A percentile compares a stretch with the other conserved stretches of the same genome.
These are phyloP conservation scores for Brettanomyces nanus DNA, from an alignment of 805 yeast species.

Conservation along the genomic window DNA sequence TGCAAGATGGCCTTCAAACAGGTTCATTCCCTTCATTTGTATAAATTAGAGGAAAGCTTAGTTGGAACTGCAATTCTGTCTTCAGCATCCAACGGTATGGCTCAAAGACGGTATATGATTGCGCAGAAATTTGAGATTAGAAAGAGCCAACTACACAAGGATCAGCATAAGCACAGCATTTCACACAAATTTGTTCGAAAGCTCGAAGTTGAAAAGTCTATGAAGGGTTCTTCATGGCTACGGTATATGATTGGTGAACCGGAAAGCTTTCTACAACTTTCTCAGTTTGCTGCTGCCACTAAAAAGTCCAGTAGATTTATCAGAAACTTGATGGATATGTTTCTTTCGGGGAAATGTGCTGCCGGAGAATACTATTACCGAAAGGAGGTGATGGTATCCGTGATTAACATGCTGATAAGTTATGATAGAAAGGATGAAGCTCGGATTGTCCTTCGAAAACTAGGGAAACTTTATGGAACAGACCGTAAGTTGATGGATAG, in stretches of 20 bases:
- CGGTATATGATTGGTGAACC: not conserved
- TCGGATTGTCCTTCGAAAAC: not conserved
- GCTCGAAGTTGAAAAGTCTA: not conserved
- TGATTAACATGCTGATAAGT: not conserved
- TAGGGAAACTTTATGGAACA: constrained; percentile 1
- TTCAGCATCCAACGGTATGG: not conserved
- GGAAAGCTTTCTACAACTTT: not conserved
- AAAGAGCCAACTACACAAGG: not conserved
- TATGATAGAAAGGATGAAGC: constrained; percentile 1
- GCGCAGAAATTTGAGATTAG: not conserved
- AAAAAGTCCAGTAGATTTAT: constrained; percentile 4
- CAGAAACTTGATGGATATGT: constrained; percentile 2
- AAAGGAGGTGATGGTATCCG: not conserved
- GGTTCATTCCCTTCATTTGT: not conserved
- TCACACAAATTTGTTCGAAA: too few species aligned
- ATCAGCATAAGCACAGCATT: not conserved
- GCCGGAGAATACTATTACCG: not conserved
- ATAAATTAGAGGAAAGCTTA: not conserved
- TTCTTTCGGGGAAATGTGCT: not conserved
- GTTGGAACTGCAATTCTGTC: not conserved
- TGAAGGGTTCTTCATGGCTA: constrained; percentile 7
- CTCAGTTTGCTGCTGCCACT: constrained; percentile 4
- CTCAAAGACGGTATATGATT: not conserved
- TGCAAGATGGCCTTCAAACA: not conserved
- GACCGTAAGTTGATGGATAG: not conserved